phyloP scores from a whole-genome alignment of 2,329 filamentous ascomycete genomes.

The Aciculosporium take region DNA sequence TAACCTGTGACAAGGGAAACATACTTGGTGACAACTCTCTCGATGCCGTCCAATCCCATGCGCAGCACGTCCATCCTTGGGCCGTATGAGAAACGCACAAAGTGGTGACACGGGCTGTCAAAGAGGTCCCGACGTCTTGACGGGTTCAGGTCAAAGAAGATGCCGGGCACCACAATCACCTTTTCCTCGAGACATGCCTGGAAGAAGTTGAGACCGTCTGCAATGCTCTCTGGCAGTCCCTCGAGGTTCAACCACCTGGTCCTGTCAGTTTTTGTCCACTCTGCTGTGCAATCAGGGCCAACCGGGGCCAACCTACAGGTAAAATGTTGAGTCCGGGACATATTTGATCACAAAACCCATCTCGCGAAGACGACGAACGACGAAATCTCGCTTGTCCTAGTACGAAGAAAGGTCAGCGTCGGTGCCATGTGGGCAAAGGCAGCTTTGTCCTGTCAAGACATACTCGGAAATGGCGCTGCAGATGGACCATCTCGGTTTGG shows the following conservation, averaged over 20 bases:
- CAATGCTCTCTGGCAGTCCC: slow-evolving; percentile 63
- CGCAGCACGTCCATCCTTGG: slow-evolving; percentile 67
- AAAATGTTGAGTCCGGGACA: slow-evolving; percentile 85
- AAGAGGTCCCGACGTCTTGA: slow-evolving; percentile 80
- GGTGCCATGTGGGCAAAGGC: neutral
- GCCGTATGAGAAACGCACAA: slow-evolving; percentile 73
- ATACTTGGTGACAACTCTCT: slow-evolving; percentile 63
- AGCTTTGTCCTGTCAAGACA: slow-evolving; percentile 8
- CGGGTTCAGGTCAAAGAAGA: slow-evolving; percentile 96
- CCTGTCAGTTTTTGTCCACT: neutral
- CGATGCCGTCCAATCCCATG: slow-evolving; percentile 71
- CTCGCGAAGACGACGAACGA: slow-evolving; percentile 60
- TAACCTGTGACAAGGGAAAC: slow-evolving; percentile 11
- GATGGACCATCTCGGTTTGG: slow-evolving; percentile 69
- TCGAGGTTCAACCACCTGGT: slow-evolving; percentile 43
- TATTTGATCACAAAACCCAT: slow-evolving; percentile 82
- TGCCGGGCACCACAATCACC: slow-evolving; percentile 91
- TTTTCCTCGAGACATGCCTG: slow-evolving; percentile 84
- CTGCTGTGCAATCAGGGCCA: neutral
- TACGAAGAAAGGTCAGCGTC: slow-evolving; percentile 9
- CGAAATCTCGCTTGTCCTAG: slow-evolving; percentile 78
- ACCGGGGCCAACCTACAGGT: slow-evolving; percentile 45
- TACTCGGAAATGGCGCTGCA: slow-evolving; percentile 73
- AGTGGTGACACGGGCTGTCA: slow-evolving; percentile 87
- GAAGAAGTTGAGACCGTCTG: slow-evolving; percentile 94